These are phyloP conservation scores for Mycena floridula DNA, from an alignment of 768 basidiomycete genomes.

Conservation along the genomic window DNA sequence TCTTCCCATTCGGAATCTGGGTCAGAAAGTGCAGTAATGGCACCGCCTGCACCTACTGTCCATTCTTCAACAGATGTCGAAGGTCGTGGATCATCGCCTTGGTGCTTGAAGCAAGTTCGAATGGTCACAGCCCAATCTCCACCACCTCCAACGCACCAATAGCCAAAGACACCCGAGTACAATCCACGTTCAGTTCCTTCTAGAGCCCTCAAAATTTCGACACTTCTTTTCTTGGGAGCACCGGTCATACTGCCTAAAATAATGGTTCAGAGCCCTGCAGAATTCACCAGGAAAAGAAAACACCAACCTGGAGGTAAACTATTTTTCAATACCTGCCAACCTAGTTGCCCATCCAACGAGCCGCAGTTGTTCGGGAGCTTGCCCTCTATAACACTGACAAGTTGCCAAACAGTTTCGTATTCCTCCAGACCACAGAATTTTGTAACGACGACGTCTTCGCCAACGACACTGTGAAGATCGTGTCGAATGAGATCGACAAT, in stretches of 20 bases:
- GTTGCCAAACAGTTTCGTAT: constrained; percentile 91
- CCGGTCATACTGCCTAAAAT: constrained; percentile 90
- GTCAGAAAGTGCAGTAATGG: constrained; percentile 90
- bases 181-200: constrained; percentile 69
- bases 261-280: not conserved
- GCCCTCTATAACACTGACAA: constrained; percentile 92
- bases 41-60: constrained; percentile 90
- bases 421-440: constrained; percentile 88
- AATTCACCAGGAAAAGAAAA: not conserved
- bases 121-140: constrained; percentile 95
- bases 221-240: constrained; percentile 90
- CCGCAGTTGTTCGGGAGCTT: constrained; percentile 28
- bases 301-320: constrained; percentile 81
- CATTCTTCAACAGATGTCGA: constrained; percentile 49
- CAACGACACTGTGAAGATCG: constrained; percentile 81
- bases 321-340: constrained; percentile 72
- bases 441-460: constrained; percentile 74
- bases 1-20: constrained; percentile 90
- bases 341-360: constrained; percentile 41
- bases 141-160: constrained; percentile 82
- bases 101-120: constrained; percentile 82
- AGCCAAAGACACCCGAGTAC: constrained; percentile 93
- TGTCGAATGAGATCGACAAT: constrained; percentile 95
- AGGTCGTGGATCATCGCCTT: constrained; percentile 20
- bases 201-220: constrained; percentile 79